Base-by-base conservation (phyloP, 1,284 basidiomycete species). In the Irpex sp. region DNA sequence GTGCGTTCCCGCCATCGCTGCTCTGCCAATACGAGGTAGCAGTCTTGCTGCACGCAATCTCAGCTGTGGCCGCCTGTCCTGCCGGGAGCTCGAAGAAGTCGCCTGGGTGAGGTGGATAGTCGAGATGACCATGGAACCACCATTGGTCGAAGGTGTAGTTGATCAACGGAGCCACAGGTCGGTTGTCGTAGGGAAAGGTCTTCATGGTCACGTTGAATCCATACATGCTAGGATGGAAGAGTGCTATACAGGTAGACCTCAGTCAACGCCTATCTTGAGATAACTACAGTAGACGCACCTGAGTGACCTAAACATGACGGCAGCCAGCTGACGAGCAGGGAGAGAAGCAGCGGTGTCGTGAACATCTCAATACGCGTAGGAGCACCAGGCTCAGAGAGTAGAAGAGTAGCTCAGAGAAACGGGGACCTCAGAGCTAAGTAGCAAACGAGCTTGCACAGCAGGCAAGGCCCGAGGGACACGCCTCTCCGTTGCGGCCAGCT, bases 81-180 rank as follows among this genome's bases (percentile, higher is more conserved):
- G 85, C 85, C 2, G 84, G 83, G 9, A 89, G 81, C 49, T 82
- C 76, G 73, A 89, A 86, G 67, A 87, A 76, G 72, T 87, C 84
- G 19, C 79, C 81, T 1, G 74, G 69, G 68, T 84, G 78, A 0
- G 88, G 88, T 0, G 87, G 87, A 67, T 81, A 79, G 69, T 79
- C 78, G 60, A 87, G 79, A 71, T 86, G 85, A 19, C 81, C 81
- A 71, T 89, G 87, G 75, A 90, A 88, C 89, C 89, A 91, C 89
- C 89, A 91, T 65, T 88, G 74, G 26, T 82, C 69, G 73, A 90
- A 90, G 15, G 81, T 74, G 69, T 82, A 76, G 69, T 84, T 72
- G 57, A 76, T 66, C 13, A 76, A 68, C 0, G 75, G 75, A 0
- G 72, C 66, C 19, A 77, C 75, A 26, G 76, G 74, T n/a, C 76